These are phyloP conservation scores for Cucurbita pepo DNA, from an alignment of 306 rosid species.

Conservation along the genomic window DNA sequence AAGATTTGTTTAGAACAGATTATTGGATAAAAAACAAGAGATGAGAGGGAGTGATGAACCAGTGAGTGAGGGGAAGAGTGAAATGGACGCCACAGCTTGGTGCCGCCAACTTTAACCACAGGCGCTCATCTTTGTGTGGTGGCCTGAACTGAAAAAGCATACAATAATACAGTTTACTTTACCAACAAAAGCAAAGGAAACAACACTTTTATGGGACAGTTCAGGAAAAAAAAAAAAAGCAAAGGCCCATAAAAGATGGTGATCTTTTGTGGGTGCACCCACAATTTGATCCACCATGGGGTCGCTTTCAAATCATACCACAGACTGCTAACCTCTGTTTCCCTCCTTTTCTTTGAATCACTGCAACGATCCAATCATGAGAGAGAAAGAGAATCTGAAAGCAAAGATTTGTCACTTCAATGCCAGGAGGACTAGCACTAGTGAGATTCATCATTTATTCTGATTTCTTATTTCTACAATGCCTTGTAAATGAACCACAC, in stretches of 20 bases:
- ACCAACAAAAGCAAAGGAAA: conserved; percentile 3
- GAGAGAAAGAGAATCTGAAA: conserved; percentile 1
- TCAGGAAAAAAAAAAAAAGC: conserved; percentile 8
- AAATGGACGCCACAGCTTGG: not conserved
- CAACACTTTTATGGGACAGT: conserved; percentile 10
- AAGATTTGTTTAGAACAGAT: not conserved
- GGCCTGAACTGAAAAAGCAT: conserved; percentile 6
- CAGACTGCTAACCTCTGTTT: not conserved
- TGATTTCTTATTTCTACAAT: not conserved
- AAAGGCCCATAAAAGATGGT: not conserved
- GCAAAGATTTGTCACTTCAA: conserved; percentile 7
- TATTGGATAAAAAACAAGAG: not conserved
- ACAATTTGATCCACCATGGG: not conserved
- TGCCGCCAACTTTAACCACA: not conserved
- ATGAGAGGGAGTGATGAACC: not conserved
- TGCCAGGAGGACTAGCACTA: not conserved
- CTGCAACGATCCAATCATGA: not conserved
- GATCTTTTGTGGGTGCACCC: not conserved
- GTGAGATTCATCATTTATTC: not conserved
- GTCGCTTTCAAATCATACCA: not conserved
- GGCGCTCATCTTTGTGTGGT: not conserved
- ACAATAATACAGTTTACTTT: conserved; percentile 4
- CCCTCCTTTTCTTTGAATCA: not conserved
- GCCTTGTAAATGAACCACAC: not conserved
- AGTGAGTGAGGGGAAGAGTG: not conserved